Evolutionary conservation across 78 protist genomes (phyloP).

Genomic region (Chrysochromulina tobinii): DNA sequence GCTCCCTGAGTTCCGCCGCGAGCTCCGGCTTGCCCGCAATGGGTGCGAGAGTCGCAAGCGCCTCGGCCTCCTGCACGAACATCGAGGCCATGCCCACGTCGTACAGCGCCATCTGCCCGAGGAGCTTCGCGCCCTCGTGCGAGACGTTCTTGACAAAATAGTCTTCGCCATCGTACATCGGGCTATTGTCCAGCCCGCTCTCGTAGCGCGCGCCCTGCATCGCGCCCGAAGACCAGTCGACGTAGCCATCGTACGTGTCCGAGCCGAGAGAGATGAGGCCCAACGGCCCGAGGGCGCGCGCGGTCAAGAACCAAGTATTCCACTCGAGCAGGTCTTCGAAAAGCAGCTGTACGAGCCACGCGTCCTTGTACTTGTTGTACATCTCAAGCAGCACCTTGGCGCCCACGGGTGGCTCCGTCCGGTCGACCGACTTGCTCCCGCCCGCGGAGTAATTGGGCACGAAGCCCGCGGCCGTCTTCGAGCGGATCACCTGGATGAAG

Average conservation of each 20-base stretch:
- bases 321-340: neutral
- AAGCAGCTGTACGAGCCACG: neutral
- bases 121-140: neutral
- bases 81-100: conserved; percentile 9
- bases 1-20: neutral
- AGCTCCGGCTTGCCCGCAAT: no score
- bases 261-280: conserved; percentile 30
- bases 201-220: conserved; percentile 39
- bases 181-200: conserved; percentile 32
- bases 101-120: conserved; percentile 2
- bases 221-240: neutral
- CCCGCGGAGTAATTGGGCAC: conserved; percentile 36
- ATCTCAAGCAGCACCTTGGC: neutral
- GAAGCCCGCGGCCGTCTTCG: neutral
- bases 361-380: neutral
- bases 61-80: conserved; percentile 1
- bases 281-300: neutral
- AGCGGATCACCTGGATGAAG: conserved; percentile 3
- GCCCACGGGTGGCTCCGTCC: conserved; percentile 26
- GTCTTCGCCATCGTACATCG: conserved; percentile 26
- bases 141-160: neutral
- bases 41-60: neutral
- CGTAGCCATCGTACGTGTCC: neutral
- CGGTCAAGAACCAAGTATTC: neutral
- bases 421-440: conserved; percentile 5